These are phyloP conservation scores for Parasarocladium wereldwijsianum DNA, from an alignment of 2,329 filamentous ascomycete genomes.

Conservation along the genomic window DNA sequence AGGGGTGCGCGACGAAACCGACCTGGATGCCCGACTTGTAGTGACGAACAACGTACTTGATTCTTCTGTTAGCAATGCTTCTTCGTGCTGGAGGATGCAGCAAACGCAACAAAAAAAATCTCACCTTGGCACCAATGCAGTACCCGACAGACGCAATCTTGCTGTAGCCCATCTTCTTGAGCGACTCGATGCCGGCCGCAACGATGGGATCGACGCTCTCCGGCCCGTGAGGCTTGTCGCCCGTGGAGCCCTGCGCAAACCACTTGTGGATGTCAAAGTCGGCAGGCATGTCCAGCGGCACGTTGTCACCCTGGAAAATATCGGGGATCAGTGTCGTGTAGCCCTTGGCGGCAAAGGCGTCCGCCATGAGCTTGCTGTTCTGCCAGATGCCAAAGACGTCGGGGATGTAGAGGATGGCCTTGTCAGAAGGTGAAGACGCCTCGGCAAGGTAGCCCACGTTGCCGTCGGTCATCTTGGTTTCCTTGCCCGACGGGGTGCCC, in stretches of 20 bases:
- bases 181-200: slow-evolving; percentile 30
- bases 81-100: slow-evolving; percentile 14
- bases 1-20: slow-evolving; percentile 51
- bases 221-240: slow-evolving; percentile 28
- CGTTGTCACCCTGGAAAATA: slow-evolving; percentile 22
- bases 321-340: slow-evolving; percentile 24
- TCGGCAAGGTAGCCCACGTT: slow-evolving; percentile 34
- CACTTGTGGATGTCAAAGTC: slow-evolving; percentile 18
- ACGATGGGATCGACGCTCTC: slow-evolving; percentile 19
- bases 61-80: background rate
- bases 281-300: slow-evolving; percentile 12
- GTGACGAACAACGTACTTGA: slow-evolving; percentile 56
- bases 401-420: slow-evolving; percentile 20
- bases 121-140: slow-evolving; percentile 50
- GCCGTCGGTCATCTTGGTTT: slow-evolving; percentile 26
- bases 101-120: no score
- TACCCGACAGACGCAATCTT: slow-evolving; percentile 45
- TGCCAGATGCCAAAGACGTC: slow-evolving; percentile 23
- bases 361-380: slow-evolving; percentile 27
- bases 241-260: slow-evolving; percentile 25
- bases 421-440: slow-evolving; percentile 10
- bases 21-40: slow-evolving; percentile 39
- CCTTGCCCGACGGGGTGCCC: slow-evolving; percentile 30
- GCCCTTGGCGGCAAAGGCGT: slow-evolving; percentile 21
- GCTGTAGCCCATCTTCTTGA: slow-evolving; percentile 34